Evolutionary conservation across 1,139 yeast genomes (phyloP).

Genomic region (Debaryomyces subglobosus): DNA sequence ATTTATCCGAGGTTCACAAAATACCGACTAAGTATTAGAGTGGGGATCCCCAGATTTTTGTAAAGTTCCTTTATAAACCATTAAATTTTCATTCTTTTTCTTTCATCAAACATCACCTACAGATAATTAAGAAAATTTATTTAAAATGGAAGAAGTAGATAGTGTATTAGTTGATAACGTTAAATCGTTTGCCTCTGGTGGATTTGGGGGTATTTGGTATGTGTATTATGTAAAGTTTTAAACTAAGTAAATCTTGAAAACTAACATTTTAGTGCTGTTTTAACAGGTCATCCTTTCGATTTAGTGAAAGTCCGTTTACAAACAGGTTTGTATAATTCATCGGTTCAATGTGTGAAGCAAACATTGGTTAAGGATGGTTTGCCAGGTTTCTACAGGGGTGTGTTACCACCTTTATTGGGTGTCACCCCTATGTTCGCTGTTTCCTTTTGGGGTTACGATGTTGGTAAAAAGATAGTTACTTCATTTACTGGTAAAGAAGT

Average conservation of each 20-base stretch:
- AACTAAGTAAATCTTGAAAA: background rate
- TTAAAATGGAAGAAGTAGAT: conserved; percentile 50
- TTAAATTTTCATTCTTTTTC: background rate
- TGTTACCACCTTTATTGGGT: conserved; percentile 86
- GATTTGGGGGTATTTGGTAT: conserved; percentile 56
- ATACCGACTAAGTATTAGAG: conserved; percentile 1
- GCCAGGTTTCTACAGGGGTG: conserved; percentile 83
- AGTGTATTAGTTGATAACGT: conserved; percentile 53
- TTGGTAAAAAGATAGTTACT: conserved; percentile 78
- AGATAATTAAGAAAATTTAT: background rate
- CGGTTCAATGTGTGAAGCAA: conserved; percentile 66
- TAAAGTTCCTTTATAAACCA: background rate
- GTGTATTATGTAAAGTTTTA: conserved; percentile 15
- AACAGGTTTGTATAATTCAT: conserved; percentile 63
- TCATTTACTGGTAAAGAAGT: conserved; percentile 42
- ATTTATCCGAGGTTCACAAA: conserved; percentile 10
- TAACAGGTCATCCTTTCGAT: conserved; percentile 97
- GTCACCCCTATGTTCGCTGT: conserved; percentile 99
- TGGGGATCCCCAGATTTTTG: conserved; percentile 7
- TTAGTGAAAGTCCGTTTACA: conserved; percentile 90
- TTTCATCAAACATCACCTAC: background rate
- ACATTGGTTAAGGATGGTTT: conserved; percentile 76
- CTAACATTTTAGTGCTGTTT: conserved; percentile 59
- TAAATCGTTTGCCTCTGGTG: conserved; percentile 90
- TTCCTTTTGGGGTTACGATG: conserved; percentile 97